Conservation (phyloP, 2,329 filamentous ascomycete species). For the Mycocentrospora acerina region DNA sequence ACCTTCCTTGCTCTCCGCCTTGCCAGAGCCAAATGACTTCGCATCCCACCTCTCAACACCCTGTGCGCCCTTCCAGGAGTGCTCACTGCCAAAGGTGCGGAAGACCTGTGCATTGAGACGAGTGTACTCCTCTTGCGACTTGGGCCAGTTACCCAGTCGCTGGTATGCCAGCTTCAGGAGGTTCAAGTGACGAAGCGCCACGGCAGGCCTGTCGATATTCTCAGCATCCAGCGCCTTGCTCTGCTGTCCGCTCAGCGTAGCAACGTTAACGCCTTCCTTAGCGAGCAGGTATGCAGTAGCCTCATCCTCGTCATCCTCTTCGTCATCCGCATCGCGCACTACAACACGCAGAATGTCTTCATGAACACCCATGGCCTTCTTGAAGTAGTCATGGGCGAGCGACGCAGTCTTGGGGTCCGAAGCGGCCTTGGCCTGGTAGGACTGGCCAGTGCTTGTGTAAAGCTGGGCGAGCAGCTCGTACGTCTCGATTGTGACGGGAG, state of each 20-base stretch:
- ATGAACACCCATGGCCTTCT: slow-evolving; percentile 37
- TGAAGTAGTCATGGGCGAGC: slow-evolving; percentile 43
- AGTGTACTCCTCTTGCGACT: slow-evolving; percentile 52
- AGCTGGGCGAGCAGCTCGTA: slow-evolving; percentile 53
- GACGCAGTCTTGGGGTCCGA: slow-evolving; percentile 35
- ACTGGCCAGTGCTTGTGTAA: slow-evolving; percentile 47
- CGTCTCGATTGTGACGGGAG: slow-evolving; percentile 52
- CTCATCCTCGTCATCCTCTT: slow-evolving; percentile 37
- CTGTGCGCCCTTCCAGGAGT: slow-evolving; percentile 45
- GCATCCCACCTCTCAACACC: slow-evolving; percentile 53
- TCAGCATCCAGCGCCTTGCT: slow-evolving; percentile 26
- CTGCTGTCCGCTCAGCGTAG: slow-evolving; percentile 26
- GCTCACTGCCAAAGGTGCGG: slow-evolving; percentile 37
- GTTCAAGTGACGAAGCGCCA: slow-evolving; percentile 41
- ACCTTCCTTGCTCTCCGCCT: slow-evolving; percentile 47
- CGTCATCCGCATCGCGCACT: slow-evolving; percentile 25
- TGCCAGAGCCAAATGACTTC: slow-evolving; percentile 49
- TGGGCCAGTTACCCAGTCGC: slow-evolving; percentile 49
- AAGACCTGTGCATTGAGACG: slow-evolving; percentile 50
- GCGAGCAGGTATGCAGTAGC: slow-evolving; percentile 40
- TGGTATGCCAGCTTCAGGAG: slow-evolving; percentile 45
- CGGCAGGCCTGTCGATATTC: slow-evolving; percentile 26
- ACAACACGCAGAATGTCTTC: slow-evolving; percentile 39
- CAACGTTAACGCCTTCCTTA: slow-evolving; percentile 35
- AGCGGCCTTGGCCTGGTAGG: slow-evolving; percentile 40